Percentiles rank a stretch among this genome's conserved stretches.
phyloP scores from a whole-genome alignment of 177 flowering plant genomes.

The Vitis hybrid region DNA sequence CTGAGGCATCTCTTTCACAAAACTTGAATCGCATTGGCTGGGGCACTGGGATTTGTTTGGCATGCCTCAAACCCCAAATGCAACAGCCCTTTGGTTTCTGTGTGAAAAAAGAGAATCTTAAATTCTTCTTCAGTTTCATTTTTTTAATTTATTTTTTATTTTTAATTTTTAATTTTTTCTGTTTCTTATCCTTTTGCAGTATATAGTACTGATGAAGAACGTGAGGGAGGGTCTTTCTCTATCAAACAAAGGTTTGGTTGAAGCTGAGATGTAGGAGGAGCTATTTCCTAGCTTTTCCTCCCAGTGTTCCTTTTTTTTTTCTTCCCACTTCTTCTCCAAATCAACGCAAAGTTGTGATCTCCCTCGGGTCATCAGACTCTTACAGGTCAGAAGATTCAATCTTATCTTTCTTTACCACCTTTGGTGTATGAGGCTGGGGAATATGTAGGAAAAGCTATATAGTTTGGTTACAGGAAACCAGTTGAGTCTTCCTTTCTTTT shows the following conservation, averaged over 20 bases:
- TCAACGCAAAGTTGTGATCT: constrained; percentile 2
- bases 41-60: constrained; percentile 68
- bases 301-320: constrained; percentile 3
- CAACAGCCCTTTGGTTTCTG: constrained; percentile 40
- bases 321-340: neutral
- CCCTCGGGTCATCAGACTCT: constrained; percentile 14
- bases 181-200: constrained; percentile 19
- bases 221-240: constrained; percentile 28
- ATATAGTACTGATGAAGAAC: constrained; percentile 31
- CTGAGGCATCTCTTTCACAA: constrained; percentile 62
- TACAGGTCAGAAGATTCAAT: constrained; percentile 28
- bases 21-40: constrained; percentile 50
- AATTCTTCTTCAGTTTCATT: constrained; percentile 32
- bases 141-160: neutral
- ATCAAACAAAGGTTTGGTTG: constrained; percentile 7
- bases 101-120: constrained; percentile 40
- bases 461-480: neutral
- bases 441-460: neutral
- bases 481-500: neutral
- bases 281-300: constrained; percentile 7
- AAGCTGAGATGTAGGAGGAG: constrained; percentile 6
- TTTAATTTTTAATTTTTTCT: neutral
- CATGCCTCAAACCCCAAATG: constrained; percentile 45
- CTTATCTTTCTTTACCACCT: constrained; percentile 2
- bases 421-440: constrained; percentile 5